Evolutionary conservation across 2,329 filamentous ascomycete genomes (phyloP).

Genomic region (Fusarium sp.): DNA sequence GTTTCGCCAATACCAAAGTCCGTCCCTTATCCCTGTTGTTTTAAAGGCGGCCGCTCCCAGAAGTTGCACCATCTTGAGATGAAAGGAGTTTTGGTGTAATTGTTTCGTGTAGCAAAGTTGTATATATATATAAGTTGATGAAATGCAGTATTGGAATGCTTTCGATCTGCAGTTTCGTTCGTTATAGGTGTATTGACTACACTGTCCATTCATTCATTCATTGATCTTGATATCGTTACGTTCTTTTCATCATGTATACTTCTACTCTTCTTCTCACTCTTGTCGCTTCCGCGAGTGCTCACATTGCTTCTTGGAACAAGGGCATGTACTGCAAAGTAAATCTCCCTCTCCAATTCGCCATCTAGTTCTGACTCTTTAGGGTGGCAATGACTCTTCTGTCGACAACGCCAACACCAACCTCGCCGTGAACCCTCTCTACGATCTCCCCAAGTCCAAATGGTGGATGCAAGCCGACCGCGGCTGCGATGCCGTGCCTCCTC

Average conservation of each 20-base stretch:
- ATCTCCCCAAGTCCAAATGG: slow-evolving; percentile 56
- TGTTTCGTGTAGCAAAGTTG: background rate
- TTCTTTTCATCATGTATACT: slow-evolving; percentile 30
- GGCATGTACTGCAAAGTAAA: slow-evolving; percentile 44
- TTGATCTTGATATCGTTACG: background rate
- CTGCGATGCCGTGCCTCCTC: slow-evolving; percentile 52
- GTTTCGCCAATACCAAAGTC: slow-evolving; percentile 27
- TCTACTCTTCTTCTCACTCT: slow-evolving; percentile 34
- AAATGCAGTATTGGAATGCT: background rate
- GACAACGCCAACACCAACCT: slow-evolving; percentile 56
- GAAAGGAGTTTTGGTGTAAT: slow-evolving; percentile 23
- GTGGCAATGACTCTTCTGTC: slow-evolving; percentile 43
- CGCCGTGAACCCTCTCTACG: slow-evolving; percentile 56
- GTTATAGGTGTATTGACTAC: slow-evolving; percentile 34
- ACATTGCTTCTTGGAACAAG: slow-evolving; percentile 42
- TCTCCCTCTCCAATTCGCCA: background rate
- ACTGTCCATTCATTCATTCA: slow-evolving; percentile 26
- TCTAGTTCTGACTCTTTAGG: slow-evolving; percentile 22
- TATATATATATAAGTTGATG: background rate
- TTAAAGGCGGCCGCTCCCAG: slow-evolving; percentile 32
- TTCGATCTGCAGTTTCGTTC: slow-evolving; percentile 18
- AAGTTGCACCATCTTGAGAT: slow-evolving; percentile 28
- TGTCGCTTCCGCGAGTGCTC: slow-evolving; percentile 34
- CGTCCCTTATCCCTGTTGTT: slow-evolving; percentile 12
- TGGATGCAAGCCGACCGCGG: slow-evolving; percentile 61